These are phyloP conservation scores for Blastomyces gilchristii DNA, from an alignment of 2,329 filamentous ascomycete species.

Conservation along the genomic window DNA sequence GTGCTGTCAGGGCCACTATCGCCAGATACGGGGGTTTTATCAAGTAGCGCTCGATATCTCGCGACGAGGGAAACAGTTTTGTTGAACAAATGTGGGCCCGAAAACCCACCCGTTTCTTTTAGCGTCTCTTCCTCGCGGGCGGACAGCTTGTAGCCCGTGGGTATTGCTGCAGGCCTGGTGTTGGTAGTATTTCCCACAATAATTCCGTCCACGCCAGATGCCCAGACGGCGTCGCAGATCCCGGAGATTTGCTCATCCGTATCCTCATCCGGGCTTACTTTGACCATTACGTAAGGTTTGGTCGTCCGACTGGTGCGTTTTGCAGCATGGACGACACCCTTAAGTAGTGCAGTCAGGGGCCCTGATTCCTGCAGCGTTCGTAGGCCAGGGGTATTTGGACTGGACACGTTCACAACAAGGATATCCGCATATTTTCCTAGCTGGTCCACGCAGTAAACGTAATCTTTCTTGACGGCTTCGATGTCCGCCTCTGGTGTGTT, in stretches of 20 bases:
- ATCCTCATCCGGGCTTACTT: slow-evolving; percentile 94
- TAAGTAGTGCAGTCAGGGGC: slow-evolving; percentile 69
- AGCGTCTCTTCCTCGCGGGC: slow-evolving; percentile 57
- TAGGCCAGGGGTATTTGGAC: slow-evolving; percentile 87
- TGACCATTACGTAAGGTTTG: slow-evolving; percentile 85
- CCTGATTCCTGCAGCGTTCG: slow-evolving; percentile 76
- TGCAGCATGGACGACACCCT: slow-evolving; percentile 72
- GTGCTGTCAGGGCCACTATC: slow-evolving; percentile 15
- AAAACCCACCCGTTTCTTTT: slow-evolving; percentile 75
- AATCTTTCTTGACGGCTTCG: slow-evolving; percentile 64
- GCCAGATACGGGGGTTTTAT: slow-evolving; percentile 32
- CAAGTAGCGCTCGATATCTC: slow-evolving; percentile 63
- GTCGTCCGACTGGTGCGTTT: slow-evolving; percentile 56
- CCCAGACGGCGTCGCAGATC: slow-evolving; percentile 75
- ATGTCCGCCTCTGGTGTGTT: slow-evolving; percentile 76
- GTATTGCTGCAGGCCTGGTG: slow-evolving; percentile 59
- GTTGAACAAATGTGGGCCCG: slow-evolving; percentile 79
- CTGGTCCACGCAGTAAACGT: slow-evolving; percentile 78
- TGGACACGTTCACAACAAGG: slow-evolving; percentile 95
- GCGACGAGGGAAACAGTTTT: slow-evolving; percentile 68
- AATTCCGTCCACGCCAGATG: slow-evolving; percentile 80
- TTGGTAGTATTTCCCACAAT: slow-evolving; percentile 98
- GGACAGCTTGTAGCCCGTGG: slow-evolving; percentile 55
- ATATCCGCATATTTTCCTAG: slow-evolving; percentile 86
- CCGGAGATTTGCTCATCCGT: slow-evolving; percentile 72